Evolutionary conservation across 805 yeast genomes (phyloP).

Genomic region (Cephaloascus albidus): DNA sequence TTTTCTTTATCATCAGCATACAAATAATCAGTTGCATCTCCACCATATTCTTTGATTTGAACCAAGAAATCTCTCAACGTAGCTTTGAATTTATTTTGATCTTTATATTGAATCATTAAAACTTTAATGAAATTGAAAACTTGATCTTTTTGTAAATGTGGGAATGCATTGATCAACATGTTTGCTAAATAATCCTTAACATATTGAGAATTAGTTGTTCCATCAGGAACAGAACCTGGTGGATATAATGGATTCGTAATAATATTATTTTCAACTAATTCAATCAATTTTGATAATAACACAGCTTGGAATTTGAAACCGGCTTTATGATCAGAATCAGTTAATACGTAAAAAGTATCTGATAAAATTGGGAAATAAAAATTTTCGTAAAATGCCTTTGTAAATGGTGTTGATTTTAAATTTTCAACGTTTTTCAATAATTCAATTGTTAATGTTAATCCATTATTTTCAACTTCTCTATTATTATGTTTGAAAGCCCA

Average conservation of each 20-base stretch:
- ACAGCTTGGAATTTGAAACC: conserved; percentile 87
- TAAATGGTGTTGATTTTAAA: conserved; percentile 61
- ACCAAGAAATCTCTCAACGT: conserved; percentile 91
- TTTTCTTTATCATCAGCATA: conserved; percentile 88
- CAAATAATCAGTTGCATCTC: conserved; percentile 89
- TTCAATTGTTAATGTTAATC: conserved; percentile 76
- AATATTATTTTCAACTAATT: conserved; percentile 67
- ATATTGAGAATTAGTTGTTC: conserved; percentile 73
- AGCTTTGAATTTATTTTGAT: conserved; percentile 68
- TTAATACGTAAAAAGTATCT: conserved; percentile 87
- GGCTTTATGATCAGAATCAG: conserved; percentile 96
- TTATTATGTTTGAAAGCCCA: conserved; percentile 99
- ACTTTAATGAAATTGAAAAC: conserved; percentile 74
- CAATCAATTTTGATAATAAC: conserved; percentile 73
- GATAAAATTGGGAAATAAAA: conserved; percentile 83
- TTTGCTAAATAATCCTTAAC: conserved; percentile 74
- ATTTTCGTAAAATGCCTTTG: conserved; percentile 79
- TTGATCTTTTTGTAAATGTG: conserved; percentile 79
- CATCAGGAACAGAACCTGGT: conserved; percentile 74
- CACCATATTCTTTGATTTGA: conserved; percentile 92
- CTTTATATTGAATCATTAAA: conserved; percentile 63
- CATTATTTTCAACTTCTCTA: conserved; percentile 92
- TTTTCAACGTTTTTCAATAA: conserved; percentile 77
- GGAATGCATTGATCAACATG: conserved; percentile 83
- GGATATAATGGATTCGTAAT: conserved; percentile 73